Conservation (phyloP, 768 basidiomycete species). For the Daedaleopsis sinensis region DNA sequence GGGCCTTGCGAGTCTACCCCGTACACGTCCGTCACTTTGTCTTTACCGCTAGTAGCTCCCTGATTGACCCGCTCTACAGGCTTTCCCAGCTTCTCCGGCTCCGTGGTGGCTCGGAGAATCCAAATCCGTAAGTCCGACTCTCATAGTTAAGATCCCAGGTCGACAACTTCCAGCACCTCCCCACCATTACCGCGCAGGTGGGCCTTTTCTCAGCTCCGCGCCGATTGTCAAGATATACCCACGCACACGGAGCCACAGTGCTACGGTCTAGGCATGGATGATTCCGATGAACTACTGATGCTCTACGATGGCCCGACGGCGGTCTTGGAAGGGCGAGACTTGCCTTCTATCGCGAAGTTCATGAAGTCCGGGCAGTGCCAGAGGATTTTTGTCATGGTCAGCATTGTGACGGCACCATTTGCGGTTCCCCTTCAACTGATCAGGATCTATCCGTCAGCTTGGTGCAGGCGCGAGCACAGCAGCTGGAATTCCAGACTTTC, state of each 20-base stretch:
- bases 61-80: no score
- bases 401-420: slow-evolving; percentile 17
- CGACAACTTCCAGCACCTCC: no score
- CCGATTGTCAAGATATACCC: neutral
- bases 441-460: slow-evolving; percentile 41
- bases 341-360: slow-evolving; percentile 60
- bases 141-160: no score
- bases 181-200: no score
- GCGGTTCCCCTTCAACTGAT: neutral
- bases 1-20: neutral
- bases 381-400: slow-evolving; percentile 75
- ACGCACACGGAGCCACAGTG: neutral
- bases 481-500: slow-evolving; percentile 56
- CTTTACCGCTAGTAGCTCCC: no score
- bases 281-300: slow-evolving; percentile 18
- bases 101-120: no score
- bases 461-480: slow-evolving; percentile 56
- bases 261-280: slow-evolving; percentile 8
- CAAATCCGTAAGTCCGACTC: no score
- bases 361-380: slow-evolving; percentile 70
- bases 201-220: no score
- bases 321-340: slow-evolving; percentile 39
- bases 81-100: no score
- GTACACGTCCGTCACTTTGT: neutral
- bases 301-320: slow-evolving; percentile 29